Conservation (phyloP, 257 asterid species). For the Buddleja alternifolia region DNA sequence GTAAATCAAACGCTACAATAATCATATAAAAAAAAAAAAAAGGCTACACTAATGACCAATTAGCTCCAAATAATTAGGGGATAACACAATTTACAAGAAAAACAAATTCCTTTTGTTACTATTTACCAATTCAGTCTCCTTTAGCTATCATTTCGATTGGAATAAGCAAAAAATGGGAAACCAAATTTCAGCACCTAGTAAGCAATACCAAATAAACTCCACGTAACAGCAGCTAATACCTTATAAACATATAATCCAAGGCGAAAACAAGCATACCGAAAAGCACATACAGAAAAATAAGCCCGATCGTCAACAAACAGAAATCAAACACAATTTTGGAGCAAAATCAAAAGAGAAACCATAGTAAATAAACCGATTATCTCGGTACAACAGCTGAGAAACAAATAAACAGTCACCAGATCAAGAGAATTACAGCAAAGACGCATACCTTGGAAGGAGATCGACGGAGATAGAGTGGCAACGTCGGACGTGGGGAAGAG, state of each 20-base stretch:
- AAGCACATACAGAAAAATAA: slow-evolving; percentile 12
- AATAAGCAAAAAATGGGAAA: not conserved
- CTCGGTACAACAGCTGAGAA: not conserved
- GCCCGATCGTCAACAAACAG: too few relatives aligned
- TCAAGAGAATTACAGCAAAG: not conserved
- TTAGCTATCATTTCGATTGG: not conserved
- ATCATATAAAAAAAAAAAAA: too few relatives aligned
- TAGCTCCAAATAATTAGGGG: not conserved
- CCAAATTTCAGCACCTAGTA: not conserved
- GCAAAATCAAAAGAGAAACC: not conserved
- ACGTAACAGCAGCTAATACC: slow-evolving; percentile 6
- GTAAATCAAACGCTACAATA: too few relatives aligned
- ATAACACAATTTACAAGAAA: not conserved
- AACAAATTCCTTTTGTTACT: not conserved
- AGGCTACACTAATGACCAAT: not conserved
- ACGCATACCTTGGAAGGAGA: slow-evolving; percentile 93
- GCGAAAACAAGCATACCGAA: not conserved
- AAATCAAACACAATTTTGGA: not conserved
- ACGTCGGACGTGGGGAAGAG: too few relatives aligned
- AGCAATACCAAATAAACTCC: not conserved
- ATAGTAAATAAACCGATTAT: not conserved
- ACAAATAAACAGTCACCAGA: not conserved
- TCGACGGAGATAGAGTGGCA: too few relatives aligned
- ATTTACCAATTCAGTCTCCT: not conserved
- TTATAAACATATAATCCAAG: not conserved